Base-by-base conservation (phyloP, 1,284 basidiomycete genomes). In the Mycena citricolor region DNA sequence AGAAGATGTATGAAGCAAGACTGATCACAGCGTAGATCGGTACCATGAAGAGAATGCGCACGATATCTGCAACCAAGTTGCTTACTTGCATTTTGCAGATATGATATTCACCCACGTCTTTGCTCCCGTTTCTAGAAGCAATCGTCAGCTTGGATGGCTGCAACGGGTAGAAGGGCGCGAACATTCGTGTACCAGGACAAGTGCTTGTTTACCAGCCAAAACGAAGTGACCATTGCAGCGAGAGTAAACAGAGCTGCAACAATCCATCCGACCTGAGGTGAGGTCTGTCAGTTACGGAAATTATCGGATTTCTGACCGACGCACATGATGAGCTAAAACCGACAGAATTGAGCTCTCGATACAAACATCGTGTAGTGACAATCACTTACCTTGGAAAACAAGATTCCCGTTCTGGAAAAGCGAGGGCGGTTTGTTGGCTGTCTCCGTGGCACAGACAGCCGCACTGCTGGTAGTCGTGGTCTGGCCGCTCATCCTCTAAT, bases 1-100 rank as follows among this genome's bases (percentile, higher is more conserved):
- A 88, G 65, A 82, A 87, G 25, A 87, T 64, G 63, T 83, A 90
- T 3, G 83, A 83, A 2, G 78, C 72, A 43, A 82, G 74, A 55
- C 79, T 81, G 61, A 86, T 77, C 25, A 76, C 61, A 12, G 83
- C 80, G 59, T 90, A 90, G 28, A 89, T 71, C 4, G 87, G 86
- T 2, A 88, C 84, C 82, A 91, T 83, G 63, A 90, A 79, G 19
- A 91, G 71, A 13, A 90, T 70, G 1, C 87, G 79, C 24, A 88
- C 72, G 49, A 84, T 83, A 57, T 83, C 82, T 85, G 49, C 13
- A 25, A 8, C 23, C 29, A 32, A 12, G 20, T 4, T 31, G 8
- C 31, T 32, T 16, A 23, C n/a, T 16, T 20, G 8, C 3, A 12
- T 7, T 25, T n/a, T 5, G 16, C 23, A 23, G 8, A n/a, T 16